Evolutionary conservation across 305 asterid species (phyloP).

Genomic region (Coffea humblotiana): DNA sequence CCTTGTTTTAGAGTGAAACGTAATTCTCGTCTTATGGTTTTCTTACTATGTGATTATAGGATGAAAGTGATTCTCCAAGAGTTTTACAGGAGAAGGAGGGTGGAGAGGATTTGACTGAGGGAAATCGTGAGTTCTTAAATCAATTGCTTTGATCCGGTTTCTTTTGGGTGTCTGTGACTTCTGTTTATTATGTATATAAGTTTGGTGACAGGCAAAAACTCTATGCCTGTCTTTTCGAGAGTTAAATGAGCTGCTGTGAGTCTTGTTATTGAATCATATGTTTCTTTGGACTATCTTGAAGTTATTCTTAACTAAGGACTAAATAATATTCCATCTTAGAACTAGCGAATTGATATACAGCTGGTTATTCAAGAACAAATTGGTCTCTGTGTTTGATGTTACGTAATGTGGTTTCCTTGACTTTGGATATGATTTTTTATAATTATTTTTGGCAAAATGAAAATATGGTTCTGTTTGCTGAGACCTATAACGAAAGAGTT

Average conservation of each 20-base stretch:
- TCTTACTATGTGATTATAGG: slow-evolving; percentile 34
- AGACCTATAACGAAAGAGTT: neutral
- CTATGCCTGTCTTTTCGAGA: neutral
- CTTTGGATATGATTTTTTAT: neutral
- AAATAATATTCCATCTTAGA: neutral
- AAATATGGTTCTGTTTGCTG: neutral
- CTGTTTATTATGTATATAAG: neutral
- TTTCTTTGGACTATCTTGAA: neutral
- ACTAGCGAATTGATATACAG: neutral
- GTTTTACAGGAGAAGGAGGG: slow-evolving; percentile 39
- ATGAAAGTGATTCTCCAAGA: slow-evolving; percentile 31
- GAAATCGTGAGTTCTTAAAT: slow-evolving; percentile 51
- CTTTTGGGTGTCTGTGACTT: neutral
- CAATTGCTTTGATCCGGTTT: neutral
- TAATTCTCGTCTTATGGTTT: neutral
- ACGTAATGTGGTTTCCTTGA: neutral
- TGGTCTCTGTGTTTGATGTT: neutral
- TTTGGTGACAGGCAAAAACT: neutral
- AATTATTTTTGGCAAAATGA: neutral
- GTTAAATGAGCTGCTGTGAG: neutral
- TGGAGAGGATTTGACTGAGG: slow-evolving; percentile 39
- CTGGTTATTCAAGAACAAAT: neutral
- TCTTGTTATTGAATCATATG: neutral
- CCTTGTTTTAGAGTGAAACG: neutral
- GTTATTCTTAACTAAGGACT: neutral